Evolutionary conservation across 352 stramenopile species (phyloP).

Genomic region (Blastocystis sp.): DNA sequence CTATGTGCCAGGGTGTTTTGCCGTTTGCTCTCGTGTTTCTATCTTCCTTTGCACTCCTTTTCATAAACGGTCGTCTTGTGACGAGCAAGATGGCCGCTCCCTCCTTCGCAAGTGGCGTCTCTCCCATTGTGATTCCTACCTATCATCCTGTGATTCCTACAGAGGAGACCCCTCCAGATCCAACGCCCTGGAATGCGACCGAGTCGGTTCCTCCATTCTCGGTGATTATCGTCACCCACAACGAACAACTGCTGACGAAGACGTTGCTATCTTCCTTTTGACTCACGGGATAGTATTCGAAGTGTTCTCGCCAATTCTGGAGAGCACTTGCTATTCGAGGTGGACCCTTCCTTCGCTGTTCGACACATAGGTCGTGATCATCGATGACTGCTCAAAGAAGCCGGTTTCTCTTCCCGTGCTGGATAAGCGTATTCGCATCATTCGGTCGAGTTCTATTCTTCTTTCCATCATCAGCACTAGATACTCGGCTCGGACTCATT

Average conservation of each 20-base stretch:
- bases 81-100: too few species aligned
- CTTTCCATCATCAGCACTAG: slow-evolving; percentile 9
- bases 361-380: slow-evolving; percentile 23
- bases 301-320: slow-evolving; percentile 8
- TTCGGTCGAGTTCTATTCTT: neutral
- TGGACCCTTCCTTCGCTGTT: neutral
- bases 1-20: neutral
- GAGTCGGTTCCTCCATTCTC: neutral
- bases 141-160: neutral
- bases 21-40: neutral
- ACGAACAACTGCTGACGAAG: neutral
- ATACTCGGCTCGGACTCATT: slow-evolving; percentile 31
- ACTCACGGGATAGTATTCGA: neutral
- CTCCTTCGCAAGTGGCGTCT: too few species aligned
- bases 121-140: too few species aligned
- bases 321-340: neutral
- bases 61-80: too few species aligned
- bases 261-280: neutral
- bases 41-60: neutral
- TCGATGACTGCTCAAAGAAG: slow-evolving; percentile 10
- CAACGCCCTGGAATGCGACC: neutral
- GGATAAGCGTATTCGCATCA: neutral
- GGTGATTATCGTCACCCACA: slow-evolving; percentile 21
- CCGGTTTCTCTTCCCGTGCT: neutral
- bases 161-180: neutral